Conservation (phyloP, 2,329 filamentous ascomycete species). For the Penicillium polonicum region DNA sequence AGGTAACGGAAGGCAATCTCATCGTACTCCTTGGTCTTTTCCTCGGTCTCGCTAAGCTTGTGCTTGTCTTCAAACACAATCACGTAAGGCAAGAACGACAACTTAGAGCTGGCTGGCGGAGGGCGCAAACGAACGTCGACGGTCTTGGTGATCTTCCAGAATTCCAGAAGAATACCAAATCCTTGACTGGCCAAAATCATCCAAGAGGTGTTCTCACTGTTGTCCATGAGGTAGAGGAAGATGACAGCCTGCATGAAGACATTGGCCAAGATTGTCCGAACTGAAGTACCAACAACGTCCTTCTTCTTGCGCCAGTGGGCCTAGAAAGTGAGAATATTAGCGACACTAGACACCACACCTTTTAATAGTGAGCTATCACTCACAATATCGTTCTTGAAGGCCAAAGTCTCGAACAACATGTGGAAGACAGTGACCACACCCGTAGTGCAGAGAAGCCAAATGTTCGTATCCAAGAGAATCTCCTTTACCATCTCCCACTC, state of each 20-base stretch:
- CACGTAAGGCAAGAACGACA: conserved; percentile 75
- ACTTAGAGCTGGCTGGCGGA: conserved; percentile 63
- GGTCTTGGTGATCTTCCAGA: conserved; percentile 95
- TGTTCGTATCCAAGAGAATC: conserved; percentile 89
- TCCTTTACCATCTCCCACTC: conserved; percentile 98
- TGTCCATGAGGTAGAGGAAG: conserved; percentile 95
- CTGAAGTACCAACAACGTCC: conserved; percentile 94
- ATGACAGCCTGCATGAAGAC: conserved; percentile 97
- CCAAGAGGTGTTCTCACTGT: conserved; percentile 97
- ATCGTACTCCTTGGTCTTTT: conserved; percentile 98
- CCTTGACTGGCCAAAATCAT: conserved; percentile 96
- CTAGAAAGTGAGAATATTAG: conserved; percentile 27
- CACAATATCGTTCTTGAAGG: conserved; percentile 93
- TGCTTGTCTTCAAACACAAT: conserved; percentile 95
- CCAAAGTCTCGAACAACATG: conserved; percentile 91
- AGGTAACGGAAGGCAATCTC: conserved; percentile 97
- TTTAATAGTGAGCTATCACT: conserved; percentile 22
- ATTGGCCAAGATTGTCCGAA: conserved; percentile 93
- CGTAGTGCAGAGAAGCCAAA: conserved; percentile 82
- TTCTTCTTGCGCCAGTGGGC: conserved; percentile 99
- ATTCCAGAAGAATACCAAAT: conserved; percentile 73
- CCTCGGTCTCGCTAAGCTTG: conserved; percentile 88
- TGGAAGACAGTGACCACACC: conserved; percentile 82
- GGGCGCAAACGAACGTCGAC: conserved; percentile 82
- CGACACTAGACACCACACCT: background rate